These are phyloP conservation scores for Mycena vitilis DNA, from an alignment of 768 basidiomycete genomes.

Conservation along the genomic window DNA sequence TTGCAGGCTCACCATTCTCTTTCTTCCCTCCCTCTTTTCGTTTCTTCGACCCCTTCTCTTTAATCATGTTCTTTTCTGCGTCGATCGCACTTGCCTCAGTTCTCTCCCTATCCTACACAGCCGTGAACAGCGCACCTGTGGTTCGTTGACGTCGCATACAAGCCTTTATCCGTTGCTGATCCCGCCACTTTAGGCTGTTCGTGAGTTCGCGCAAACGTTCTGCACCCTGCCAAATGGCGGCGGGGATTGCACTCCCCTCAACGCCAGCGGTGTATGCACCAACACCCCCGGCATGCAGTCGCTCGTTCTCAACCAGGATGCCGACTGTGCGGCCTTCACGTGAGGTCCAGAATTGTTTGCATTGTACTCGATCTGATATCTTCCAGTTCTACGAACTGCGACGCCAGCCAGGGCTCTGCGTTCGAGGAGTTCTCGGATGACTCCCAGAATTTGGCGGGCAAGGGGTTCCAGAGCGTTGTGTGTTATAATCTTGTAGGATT, in stretches of 20 bases:
- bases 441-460: not conserved
- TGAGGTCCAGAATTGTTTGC: not conserved
- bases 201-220: not conserved
- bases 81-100: conserved; percentile 8
- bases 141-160: not conserved
- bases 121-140: conserved; percentile 18
- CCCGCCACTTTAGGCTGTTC: not conserved
- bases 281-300: conserved; percentile 18
- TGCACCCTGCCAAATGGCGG: not conserved
- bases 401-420: too few species aligned
- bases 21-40: not conserved
- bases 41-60: not conserved
- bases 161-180: too few species aligned
- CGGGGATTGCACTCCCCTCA: conserved; percentile 15
- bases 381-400: conserved; percentile 9
- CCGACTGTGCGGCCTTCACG: conserved; percentile 5
- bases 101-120: not conserved
- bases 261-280: not conserved
- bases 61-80: conserved; percentile 9
- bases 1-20: conserved; percentile 1
- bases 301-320: conserved; percentile 3
- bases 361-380: not conserved
- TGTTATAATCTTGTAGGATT: conserved; percentile 2
- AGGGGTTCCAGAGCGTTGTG: conserved; percentile 10
- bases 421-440: conserved; percentile 10